Evolutionary conservation across 148 eudicot genomes (phyloP), one percentile per base, ranked within the genome.

Genomic region (Nepenthes gracilis): DNA sequence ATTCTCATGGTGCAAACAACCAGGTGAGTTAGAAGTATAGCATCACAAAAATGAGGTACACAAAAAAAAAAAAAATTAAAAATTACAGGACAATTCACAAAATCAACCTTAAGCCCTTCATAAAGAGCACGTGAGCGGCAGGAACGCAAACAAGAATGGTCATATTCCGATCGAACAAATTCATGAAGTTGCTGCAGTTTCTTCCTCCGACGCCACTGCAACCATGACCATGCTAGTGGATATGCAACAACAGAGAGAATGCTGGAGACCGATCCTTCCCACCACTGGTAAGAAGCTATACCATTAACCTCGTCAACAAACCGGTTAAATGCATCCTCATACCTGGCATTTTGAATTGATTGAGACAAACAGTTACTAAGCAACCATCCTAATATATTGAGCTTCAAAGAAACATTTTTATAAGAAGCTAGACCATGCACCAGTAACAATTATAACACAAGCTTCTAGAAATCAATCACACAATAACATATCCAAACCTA

Each of bases 111-210:
- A 57, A 93, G 85, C 68, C 99, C 99, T 75, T 93, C 99, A 77
- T 93, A 93, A 61, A 93, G 99, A 73, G 99, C 99, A 74, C 99
- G 96, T 36, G 96, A 93, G 61, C 96, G 96, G 64, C 99, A 93
- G 43, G 99, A 93, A 61, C 99, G 87, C 75, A 93, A 83, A 76
- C 99, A 93, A 57, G 99, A 85, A 83, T 93, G 99, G 77, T 93
- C 96, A 77, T 93, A 93, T 62, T 93, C 99, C n/a, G 99, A 93
- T 60, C 95, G 95, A 59, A 93, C 99, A 76, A 78, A 93, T 58
- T 93, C 99, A 58, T 95, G 99, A 9, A 93, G 79, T 36, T 66
- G 77, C 67, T 93, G 96, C 56, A 93, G 74, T 74, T 88, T 93
- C 68, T 66, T 80, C 79, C 83, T 86, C 59, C 87, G 79, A 43